phyloP scores from a whole-genome alignment of 345 rosid species.

The Lenwebbia sp. region DNA sequence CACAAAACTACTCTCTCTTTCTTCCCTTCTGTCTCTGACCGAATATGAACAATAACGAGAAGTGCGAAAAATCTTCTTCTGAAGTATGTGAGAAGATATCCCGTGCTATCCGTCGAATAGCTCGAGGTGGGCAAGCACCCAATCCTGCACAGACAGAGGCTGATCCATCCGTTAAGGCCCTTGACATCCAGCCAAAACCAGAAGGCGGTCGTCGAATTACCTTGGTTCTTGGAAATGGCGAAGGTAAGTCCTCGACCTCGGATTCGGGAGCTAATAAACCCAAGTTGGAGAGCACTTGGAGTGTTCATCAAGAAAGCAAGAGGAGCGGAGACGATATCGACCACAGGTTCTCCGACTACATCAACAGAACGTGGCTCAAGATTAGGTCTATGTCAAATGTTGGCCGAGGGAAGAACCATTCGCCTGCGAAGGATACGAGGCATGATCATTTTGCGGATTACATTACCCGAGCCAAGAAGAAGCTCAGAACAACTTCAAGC shows the following conservation, averaged over 20 bases:
- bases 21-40: neutral
- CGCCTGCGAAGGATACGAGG: neutral
- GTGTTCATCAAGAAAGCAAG: neutral
- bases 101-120: neutral
- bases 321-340: neutral
- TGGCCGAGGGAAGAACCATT: neutral
- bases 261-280: neutral
- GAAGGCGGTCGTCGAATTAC: neutral
- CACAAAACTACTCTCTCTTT: neutral
- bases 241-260: neutral
- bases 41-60: neutral
- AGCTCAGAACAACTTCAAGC: neutral
- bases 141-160: neutral
- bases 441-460: slow-evolving; percentile 2
- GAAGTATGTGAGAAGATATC: neutral
- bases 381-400: neutral
- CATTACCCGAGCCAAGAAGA: slow-evolving; percentile 1
- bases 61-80: neutral
- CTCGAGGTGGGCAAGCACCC: neutral
- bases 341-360: neutral
- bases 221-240: neutral
- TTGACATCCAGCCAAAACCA: neutral
- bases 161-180: neutral
- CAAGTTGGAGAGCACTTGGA: neutral
- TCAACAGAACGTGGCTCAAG: neutral